Evolutionary conservation across 2,329 filamentous ascomycete genomes (phyloP).

Genomic region (Pseudopithomyces chartarum): DNA sequence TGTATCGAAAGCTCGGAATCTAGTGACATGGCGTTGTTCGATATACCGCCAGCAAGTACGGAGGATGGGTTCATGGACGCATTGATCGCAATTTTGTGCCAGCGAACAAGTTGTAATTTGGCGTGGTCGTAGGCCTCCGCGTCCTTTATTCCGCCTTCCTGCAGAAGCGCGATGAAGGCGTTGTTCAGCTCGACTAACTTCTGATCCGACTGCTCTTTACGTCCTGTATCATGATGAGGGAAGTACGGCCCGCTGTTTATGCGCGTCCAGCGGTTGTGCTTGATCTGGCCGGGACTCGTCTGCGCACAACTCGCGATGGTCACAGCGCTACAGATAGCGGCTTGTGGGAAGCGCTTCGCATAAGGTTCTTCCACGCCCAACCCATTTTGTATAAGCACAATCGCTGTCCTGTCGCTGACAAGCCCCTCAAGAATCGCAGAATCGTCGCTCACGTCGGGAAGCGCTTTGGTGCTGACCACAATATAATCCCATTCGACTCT

Average conservation of each 20-base stretch:
- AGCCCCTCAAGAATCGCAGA: slow-evolving; percentile 65
- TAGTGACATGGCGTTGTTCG: slow-evolving; percentile 68
- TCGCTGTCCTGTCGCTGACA: slow-evolving; percentile 58
- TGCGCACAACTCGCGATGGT: slow-evolving; percentile 73
- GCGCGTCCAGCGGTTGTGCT: slow-evolving; percentile 75
- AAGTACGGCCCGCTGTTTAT: slow-evolving; percentile 72
- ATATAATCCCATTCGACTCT: slow-evolving; percentile 65
- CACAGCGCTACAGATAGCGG: slow-evolving; percentile 69
- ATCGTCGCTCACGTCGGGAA: slow-evolving; percentile 69
- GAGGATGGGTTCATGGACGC: slow-evolving; percentile 75
- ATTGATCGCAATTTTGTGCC: slow-evolving; percentile 80
- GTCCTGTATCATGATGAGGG: slow-evolving; percentile 50
- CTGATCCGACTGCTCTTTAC: slow-evolving; percentile 22
- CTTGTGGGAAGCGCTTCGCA: slow-evolving; percentile 62
- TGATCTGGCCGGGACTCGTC: slow-evolving; percentile 64
- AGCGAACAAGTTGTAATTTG: slow-evolving; percentile 71
- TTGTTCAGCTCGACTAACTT: slow-evolving; percentile 52
- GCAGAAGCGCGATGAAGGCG: slow-evolving; percentile 60
- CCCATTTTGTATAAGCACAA: slow-evolving; percentile 74
- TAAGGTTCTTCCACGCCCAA: slow-evolving; percentile 73
- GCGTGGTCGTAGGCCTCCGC: slow-evolving; percentile 67
- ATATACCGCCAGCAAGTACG: slow-evolving; percentile 67
- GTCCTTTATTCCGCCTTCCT: slow-evolving; percentile 67
- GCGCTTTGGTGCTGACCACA: slow-evolving; percentile 72
- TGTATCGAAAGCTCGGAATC: slow-evolving; percentile 68